These are phyloP conservation scores for Allium fistulosum DNA, from an alignment of 106 monocot genomes.

Conservation along the genomic window DNA sequence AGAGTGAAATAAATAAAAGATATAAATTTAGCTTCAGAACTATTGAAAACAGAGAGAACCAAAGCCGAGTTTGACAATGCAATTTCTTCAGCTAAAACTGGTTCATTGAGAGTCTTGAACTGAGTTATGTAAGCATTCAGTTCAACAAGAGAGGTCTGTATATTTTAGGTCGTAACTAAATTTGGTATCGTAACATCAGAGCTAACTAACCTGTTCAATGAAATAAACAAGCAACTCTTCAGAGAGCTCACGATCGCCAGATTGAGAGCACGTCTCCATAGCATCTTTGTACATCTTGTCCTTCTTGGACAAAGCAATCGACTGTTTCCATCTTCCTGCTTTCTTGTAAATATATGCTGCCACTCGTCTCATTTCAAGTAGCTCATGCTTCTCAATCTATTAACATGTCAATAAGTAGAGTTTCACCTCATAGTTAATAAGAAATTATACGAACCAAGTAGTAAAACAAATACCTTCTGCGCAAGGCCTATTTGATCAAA, in stretches of 20 bases:
- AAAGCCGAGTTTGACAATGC: background rate
- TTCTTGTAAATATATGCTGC: conserved; percentile 99
- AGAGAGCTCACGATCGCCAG: conserved; percentile 87
- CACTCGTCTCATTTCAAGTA: conserved; percentile 96
- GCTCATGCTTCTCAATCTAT: conserved; percentile 93
- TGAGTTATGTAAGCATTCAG: too few relatives aligned
- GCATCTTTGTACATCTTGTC: conserved; percentile 95
- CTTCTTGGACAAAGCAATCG: conserved; percentile 95
- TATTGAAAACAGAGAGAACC: background rate
- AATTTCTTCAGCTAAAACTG: too few relatives aligned
- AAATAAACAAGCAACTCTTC: conserved; percentile 98
- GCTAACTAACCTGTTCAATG: conserved; percentile 75
- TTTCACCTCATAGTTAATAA: background rate
- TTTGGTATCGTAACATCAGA: too few relatives aligned
- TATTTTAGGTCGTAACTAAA: too few relatives aligned
- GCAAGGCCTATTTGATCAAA: conserved; percentile 99
- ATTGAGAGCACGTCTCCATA: conserved; percentile 96
- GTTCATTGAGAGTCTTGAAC: too few relatives aligned
- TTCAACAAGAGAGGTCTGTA: too few relatives aligned
- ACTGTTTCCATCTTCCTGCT: conserved; percentile 99
- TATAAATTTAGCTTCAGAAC: background rate
- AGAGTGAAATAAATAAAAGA: background rate
- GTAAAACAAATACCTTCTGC: conserved; percentile 57
- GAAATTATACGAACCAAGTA: background rate
- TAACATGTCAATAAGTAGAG: background rate